These are phyloP conservation scores for Penicillium sp. DNA, from an alignment of 2,329 filamentous ascomycete genomes.

Conservation along the genomic window DNA sequence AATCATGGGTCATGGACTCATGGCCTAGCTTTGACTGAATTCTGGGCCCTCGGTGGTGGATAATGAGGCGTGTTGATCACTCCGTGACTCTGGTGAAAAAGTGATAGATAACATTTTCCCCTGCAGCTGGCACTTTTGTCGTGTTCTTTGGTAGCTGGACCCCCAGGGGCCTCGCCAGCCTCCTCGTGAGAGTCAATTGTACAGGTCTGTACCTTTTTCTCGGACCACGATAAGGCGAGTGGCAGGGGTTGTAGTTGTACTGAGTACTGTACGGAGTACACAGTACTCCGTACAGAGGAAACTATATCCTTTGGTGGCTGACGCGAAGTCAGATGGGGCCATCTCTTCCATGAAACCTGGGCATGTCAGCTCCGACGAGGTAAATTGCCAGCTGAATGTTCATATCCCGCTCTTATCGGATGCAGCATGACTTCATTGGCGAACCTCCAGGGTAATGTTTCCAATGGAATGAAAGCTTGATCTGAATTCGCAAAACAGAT, in stretches of 20 bases:
- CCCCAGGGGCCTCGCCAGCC: not conserved
- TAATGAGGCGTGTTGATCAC: not conserved
- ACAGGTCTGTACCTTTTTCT: not conserved
- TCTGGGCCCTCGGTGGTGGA: not conserved
- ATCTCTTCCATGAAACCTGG: not conserved
- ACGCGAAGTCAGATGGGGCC: not conserved
- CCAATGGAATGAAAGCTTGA: not conserved
- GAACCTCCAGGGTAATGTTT: not conserved
- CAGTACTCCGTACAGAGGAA: not conserved
- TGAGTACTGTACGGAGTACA: not conserved
- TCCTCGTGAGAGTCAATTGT: not conserved
- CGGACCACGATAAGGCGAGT: not conserved
- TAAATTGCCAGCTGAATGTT: not conserved
- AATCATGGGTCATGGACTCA: not conserved
- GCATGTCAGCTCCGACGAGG: not conserved
- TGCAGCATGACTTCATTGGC: not conserved
- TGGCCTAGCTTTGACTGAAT: slow-evolving; percentile 1
- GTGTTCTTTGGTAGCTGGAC: not conserved
- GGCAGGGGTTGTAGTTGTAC: not conserved
- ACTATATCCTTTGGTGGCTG: not conserved
- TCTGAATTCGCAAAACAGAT: not conserved
- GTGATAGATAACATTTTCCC: slow-evolving; percentile 5
- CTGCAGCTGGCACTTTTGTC: slow-evolving; percentile 1
- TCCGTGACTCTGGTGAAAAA: not conserved
- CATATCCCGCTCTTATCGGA: not conserved